phyloP scores from a whole-genome alignment of 2,329 filamentous ascomycete species.

The Colletotrichum liaoningense region DNA sequence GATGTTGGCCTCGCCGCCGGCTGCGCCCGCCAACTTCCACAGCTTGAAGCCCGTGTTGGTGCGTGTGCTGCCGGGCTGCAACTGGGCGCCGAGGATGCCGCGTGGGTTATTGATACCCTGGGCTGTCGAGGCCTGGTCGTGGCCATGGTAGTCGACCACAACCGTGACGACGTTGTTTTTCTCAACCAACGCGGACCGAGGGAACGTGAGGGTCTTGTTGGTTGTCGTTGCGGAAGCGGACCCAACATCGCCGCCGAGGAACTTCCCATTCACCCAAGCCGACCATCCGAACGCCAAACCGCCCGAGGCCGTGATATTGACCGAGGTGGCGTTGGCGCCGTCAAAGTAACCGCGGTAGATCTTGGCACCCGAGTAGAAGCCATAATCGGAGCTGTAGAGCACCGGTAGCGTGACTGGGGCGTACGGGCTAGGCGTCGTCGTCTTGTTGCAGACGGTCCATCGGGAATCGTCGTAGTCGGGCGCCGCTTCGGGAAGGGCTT shows the following conservation, averaged over 20 bases:
- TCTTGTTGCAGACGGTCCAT: slow-evolving; percentile 72
- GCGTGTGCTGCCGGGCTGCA: slow-evolving; percentile 40
- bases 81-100: slow-evolving; percentile 70
- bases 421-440: slow-evolving; percentile 70
- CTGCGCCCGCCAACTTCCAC: slow-evolving; percentile 77
- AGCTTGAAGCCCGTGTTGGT: slow-evolving; percentile 58
- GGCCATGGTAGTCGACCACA: slow-evolving; percentile 77
- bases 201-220: slow-evolving; percentile 67
- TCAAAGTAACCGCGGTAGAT: slow-evolving; percentile 78
- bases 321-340: slow-evolving; percentile 69
- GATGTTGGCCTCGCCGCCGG: slow-evolving; percentile 72
- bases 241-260: slow-evolving; percentile 70
- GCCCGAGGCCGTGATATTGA: slow-evolving; percentile 72
- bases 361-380: slow-evolving; percentile 76
- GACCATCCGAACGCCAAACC: slow-evolving; percentile 75
- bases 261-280: slow-evolving; percentile 74
- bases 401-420: slow-evolving; percentile 70
- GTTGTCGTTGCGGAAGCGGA: slow-evolving; percentile 57
- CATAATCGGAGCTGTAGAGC: slow-evolving; percentile 80
- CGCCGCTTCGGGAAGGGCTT: slow-evolving; percentile 77
- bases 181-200: slow-evolving; percentile 57
- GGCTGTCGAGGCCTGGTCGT: slow-evolving; percentile 68
- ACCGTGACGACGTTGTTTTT: slow-evolving; percentile 72
- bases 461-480: slow-evolving; percentile 73
- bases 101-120: slow-evolving; percentile 75